Conservation (phyloP, 1,284 basidiomycete species). For the Microbotryum scabiosae region DNA sequence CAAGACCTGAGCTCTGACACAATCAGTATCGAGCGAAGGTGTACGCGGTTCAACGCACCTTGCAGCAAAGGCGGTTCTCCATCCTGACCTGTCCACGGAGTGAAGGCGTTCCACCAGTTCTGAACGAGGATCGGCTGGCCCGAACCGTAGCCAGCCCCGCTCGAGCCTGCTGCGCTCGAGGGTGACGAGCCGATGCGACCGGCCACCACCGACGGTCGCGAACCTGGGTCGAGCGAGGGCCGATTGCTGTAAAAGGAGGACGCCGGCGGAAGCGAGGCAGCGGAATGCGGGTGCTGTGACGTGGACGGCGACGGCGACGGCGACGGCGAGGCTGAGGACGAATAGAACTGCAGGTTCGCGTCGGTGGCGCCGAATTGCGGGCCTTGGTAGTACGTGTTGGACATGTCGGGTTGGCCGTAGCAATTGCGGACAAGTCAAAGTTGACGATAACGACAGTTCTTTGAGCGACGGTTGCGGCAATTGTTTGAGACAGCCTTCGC, state of each 20-base stretch:
- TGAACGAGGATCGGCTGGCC: constrained; percentile 20
- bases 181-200: constrained; percentile 20
- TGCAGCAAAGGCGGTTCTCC: constrained; percentile 86
- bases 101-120: constrained; percentile 87
- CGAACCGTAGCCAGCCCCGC: not conserved
- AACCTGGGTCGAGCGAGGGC: constrained; percentile 12
- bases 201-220: constrained; percentile 6
- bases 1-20: too few species aligned
- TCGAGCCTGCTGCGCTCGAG: not conserved
- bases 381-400: not conserved
- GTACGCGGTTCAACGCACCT: constrained; percentile 48
- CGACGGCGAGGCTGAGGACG: constrained; percentile 2
- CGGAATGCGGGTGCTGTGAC: not conserved
- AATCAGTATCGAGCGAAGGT: not conserved
- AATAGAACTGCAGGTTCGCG: constrained; percentile 21
- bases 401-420: not conserved
- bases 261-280: not conserved
- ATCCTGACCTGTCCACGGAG: constrained; percentile 68
- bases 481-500: too few species aligned
- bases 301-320: constrained; percentile 5
- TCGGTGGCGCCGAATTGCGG: not conserved
- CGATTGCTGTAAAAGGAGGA: constrained; percentile 12
- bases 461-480: too few species aligned
- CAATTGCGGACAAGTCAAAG: too few species aligned
- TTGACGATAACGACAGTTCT: too few species aligned